A percentile compares a stretch with the other conserved stretches of the same genome.
phyloP scores from a whole-genome alignment of 1,284 basidiomycete genomes.

The Tetrapyrgos nigripes region DNA sequence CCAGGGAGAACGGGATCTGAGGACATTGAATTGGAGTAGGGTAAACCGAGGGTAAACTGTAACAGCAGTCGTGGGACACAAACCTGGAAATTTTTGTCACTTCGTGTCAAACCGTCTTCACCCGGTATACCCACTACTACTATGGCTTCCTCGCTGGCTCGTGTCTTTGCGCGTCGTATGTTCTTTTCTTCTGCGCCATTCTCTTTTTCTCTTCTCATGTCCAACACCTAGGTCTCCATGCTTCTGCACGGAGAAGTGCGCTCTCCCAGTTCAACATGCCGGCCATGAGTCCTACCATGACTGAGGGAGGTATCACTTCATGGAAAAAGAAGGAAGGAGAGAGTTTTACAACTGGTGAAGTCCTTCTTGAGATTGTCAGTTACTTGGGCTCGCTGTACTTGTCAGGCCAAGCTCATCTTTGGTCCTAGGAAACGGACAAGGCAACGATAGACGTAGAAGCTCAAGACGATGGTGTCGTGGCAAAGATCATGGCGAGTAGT shows the following conservation, averaged over 20 bases:
- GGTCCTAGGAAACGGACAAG: conserved; percentile 95
- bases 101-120: neutral
- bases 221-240: conserved; percentile 72
- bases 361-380: conserved; percentile 91
- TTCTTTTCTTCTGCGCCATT: conserved; percentile 20
- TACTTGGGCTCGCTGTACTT: conserved; percentile 4
- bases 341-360: conserved; percentile 88
- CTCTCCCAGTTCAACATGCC: conserved; percentile 96
- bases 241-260: conserved; percentile 79
- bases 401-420: conserved; percentile 9
- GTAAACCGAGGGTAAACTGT: neutral
- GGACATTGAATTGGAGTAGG: conserved; percentile 1
- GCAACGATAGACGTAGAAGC: conserved; percentile 99
- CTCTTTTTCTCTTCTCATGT: conserved; percentile 12
- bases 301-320: conserved; percentile 95
- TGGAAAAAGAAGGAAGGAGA: conserved; percentile 99
- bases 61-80: neutral
- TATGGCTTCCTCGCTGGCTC: conserved; percentile 70
- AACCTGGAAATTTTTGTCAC: neutral
- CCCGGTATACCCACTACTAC: conserved; percentile 22
- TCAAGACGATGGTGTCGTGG: conserved; percentile 94
- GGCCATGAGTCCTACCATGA: conserved; percentile 99
- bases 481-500: conserved; percentile 81
- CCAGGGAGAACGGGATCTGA: conserved; percentile 75
- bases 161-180: conserved; percentile 74